Conservation (phyloP, 2,329 filamentous ascomycete species). For the Arthroderma uncinatum region DNA sequence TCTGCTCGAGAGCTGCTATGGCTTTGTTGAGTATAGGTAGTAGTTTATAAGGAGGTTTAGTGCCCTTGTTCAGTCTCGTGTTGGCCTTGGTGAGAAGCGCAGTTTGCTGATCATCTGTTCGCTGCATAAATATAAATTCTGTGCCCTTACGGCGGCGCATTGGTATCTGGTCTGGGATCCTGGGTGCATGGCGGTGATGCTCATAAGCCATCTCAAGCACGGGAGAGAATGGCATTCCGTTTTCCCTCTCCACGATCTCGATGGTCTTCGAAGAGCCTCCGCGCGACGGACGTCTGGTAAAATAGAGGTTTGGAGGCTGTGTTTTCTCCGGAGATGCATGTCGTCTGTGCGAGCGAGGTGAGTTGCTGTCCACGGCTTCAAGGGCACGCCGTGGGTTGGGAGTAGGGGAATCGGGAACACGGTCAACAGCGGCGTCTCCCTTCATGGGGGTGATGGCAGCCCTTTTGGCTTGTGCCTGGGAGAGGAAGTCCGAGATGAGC, state of each 20-base stretch:
- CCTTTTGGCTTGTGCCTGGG: conserved; percentile 32
- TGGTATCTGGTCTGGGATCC: conserved; percentile 30
- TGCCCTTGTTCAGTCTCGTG: conserved; percentile 33
- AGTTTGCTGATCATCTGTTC: conserved; percentile 33
- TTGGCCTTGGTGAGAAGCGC: conserved; percentile 34
- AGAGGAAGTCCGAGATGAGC: conserved; percentile 32
- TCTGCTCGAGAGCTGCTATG: conserved; percentile 4
- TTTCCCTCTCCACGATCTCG: background rate
- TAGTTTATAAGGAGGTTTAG: conserved; percentile 25
- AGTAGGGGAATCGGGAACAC: background rate
- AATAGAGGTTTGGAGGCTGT: background rate
- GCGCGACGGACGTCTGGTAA: background rate
- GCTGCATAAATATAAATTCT: conserved; percentile 36
- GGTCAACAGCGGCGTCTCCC: background rate
- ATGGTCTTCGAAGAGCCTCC: background rate
- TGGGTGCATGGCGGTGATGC: conserved; percentile 17
- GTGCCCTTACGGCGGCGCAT: conserved; percentile 36
- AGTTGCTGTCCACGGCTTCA: conserved; percentile 30
- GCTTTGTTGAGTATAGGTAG: conserved; percentile 9
- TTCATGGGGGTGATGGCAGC: background rate
- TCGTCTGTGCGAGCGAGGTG: conserved; percentile 25
- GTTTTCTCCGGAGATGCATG: background rate
- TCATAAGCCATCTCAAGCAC: background rate
- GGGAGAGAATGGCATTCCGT: background rate
- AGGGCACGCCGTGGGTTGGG: conserved; percentile 23